Percentiles rank a stretch among this genome's conserved stretches.
These are phyloP conservation scores for Lactarius trivialis DNA, from an alignment of 768 basidiomycete species.

Conservation along the genomic window DNA sequence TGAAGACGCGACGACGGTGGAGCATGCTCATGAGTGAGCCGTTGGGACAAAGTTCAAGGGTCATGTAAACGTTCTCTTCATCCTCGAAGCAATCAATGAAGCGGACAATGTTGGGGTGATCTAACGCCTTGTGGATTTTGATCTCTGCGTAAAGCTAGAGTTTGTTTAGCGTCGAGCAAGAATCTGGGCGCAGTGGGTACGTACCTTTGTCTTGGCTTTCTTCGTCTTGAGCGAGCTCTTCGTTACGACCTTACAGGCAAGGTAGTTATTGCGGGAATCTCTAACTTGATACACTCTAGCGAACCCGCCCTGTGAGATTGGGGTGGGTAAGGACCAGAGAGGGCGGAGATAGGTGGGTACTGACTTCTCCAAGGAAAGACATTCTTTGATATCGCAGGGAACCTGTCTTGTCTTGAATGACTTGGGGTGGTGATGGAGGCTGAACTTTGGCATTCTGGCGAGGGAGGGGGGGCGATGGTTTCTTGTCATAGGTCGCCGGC, in stretches of 20 bases:
- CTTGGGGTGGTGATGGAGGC: conserved; percentile 72
- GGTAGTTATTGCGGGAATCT: conserved; percentile 53
- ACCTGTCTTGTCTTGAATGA: conserved; percentile 61
- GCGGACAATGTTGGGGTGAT: conserved; percentile 87
- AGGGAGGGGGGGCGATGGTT: conserved; percentile 59
- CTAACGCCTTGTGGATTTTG: conserved; percentile 87
- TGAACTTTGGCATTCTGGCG: conserved; percentile 78
- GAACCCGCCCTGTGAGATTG: conserved; percentile 66
- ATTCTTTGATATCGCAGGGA: conserved; percentile 58
- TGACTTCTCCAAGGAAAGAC: conserved; percentile 84
- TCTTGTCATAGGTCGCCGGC: conserved; percentile 11
- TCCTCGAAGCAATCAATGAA: conserved; percentile 97
- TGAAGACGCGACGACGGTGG: conserved; percentile 76
- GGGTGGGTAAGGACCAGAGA: neutral
- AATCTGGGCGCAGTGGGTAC: conserved; percentile 12
- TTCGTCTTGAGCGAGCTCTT: conserved; percentile 88
- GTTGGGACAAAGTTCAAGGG: conserved; percentile 84
- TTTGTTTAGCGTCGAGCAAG: neutral
- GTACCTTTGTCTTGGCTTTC: conserved; percentile 94
- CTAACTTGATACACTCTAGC: conserved; percentile 95
- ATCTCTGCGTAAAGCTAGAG: conserved; percentile 94
- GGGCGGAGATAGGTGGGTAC: conserved; percentile 26
- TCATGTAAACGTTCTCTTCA: conserved; percentile 93
- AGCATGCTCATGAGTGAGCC: conserved; percentile 91
- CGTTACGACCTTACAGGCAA: conserved; percentile 94